A percentile compares a stretch with the other conserved stretches of the same genome.
Conservation (phyloP, 106 monocot genomes). For the Acorus calamus region DNA sequence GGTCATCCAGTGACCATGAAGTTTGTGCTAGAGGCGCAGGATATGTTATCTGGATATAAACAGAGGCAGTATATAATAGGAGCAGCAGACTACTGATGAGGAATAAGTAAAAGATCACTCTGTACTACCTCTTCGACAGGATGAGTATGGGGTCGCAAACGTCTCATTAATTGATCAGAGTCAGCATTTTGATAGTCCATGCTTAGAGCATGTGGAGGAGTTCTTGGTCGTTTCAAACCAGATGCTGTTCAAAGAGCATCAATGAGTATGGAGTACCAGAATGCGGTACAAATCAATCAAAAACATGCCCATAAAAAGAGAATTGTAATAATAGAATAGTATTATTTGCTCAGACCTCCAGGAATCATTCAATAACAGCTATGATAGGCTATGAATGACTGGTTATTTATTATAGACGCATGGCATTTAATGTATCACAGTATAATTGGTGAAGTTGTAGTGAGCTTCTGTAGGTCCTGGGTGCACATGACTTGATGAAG, state of each 20-base stretch:
- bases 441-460: too few relatives aligned
- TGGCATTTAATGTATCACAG: too few relatives aligned
- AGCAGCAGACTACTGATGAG: not conserved
- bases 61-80: not conserved
- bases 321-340: too few relatives aligned
- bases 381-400: too few relatives aligned
- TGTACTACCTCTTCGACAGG: constrained; percentile 40
- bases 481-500: too few relatives aligned
- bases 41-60: constrained; percentile 27
- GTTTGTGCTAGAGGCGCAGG: constrained; percentile 35
- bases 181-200: constrained; percentile 51
- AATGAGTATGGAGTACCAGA: not conserved
- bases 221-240: constrained; percentile 35
- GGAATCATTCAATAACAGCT: too few relatives aligned
- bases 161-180: constrained; percentile 47
- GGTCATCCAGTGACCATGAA: constrained; percentile 46
- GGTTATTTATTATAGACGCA: too few relatives aligned
- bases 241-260: constrained; percentile 15
- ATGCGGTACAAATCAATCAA: too few relatives aligned
- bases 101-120: not conserved
- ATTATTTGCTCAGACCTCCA: too few relatives aligned
- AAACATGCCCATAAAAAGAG: too few relatives aligned
- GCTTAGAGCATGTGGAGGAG: constrained; percentile 30
- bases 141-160: constrained; percentile 28
- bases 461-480: too few relatives aligned